Conservation (phyloP, 352 stramenopile genomes). For the Pythium myriotylum region DNA sequence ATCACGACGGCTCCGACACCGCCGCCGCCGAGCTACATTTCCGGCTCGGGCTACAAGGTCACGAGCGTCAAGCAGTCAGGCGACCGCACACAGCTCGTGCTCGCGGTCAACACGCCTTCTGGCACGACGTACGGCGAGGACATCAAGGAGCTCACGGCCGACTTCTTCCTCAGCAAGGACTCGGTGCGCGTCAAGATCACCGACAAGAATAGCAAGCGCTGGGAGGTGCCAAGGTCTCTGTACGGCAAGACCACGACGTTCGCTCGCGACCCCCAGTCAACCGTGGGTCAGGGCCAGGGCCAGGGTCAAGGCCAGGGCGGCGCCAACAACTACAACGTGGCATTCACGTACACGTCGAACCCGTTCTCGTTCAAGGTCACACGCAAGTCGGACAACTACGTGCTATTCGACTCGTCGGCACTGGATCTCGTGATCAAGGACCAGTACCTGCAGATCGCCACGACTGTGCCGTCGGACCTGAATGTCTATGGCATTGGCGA, state of each 20-base stretch:
- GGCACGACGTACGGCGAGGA: constrained; percentile 30
- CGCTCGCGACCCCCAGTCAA: constrained; percentile 1
- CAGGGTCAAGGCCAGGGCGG: constrained; percentile 8
- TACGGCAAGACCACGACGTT: constrained; percentile 38
- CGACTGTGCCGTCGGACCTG: constrained; percentile 21
- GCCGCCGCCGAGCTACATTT: constrained; percentile 31
- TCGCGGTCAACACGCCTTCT: constrained; percentile 32
- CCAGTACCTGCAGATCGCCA: constrained; percentile 66
- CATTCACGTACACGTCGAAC: constrained; percentile 39
- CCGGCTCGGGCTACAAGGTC: constrained; percentile 41
- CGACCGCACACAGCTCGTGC: constrained; percentile 36
- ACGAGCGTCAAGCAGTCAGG: constrained; percentile 32
- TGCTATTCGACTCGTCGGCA: constrained; percentile 55
- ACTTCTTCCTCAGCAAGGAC: constrained; percentile 42
- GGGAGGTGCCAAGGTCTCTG: constrained; percentile 45
- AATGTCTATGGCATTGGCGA: constrained; percentile 56
- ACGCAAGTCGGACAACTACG: constrained; percentile 35
- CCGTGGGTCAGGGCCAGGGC: constrained; percentile 3
- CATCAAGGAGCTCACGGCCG: constrained; percentile 44
- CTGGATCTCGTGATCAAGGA: constrained; percentile 41
- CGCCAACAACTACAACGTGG: constrained; percentile 9
- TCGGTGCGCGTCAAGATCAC: constrained; percentile 55
- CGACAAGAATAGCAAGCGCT: constrained; percentile 52
- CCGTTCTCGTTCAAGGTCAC: constrained; percentile 44
- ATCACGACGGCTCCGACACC: constrained; percentile 28